Evolutionary conservation across 2,329 filamentous ascomycete genomes (phyloP).

Genomic region (Verticillium tricorpus): DNA sequence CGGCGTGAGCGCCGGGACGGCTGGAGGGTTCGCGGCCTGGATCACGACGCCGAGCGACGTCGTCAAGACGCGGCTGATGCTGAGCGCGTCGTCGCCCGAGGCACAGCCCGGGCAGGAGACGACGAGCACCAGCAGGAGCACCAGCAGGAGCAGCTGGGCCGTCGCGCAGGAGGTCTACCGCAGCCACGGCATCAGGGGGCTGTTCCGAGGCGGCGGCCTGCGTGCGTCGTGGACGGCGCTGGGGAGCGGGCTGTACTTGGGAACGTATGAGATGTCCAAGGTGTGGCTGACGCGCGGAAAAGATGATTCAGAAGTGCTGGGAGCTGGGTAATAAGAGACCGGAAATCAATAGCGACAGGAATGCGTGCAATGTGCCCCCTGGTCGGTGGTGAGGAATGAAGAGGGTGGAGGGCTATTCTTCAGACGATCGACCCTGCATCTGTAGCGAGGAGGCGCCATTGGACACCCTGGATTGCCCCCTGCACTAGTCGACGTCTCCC

Average conservation of each 20-base stretch:
- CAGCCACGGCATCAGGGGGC: conserved; percentile 64
- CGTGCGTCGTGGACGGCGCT: conserved; percentile 77
- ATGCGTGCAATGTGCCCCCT: background rate
- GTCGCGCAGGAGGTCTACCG: conserved; percentile 62
- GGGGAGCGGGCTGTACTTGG: conserved; percentile 79
- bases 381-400: background rate
- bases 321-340: background rate
- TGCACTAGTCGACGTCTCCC: background rate
- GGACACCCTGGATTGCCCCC: background rate
- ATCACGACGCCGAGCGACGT: conserved; percentile 89
- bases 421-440: background rate
- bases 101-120: conserved; percentile 20
- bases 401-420: background rate
- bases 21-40: conserved; percentile 70
- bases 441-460: background rate
- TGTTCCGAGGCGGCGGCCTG: conserved; percentile 73
- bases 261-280: conserved; percentile 78
- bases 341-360: background rate
- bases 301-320: conserved; percentile 20
- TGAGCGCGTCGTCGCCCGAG: conserved; percentile 41
- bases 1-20: conserved; percentile 66
- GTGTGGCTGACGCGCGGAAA: conserved; percentile 50
- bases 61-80: conserved; percentile 86
- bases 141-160: conserved; percentile 41
- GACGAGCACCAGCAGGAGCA: conserved; percentile 17